Percentiles rank a stretch among this genome's conserved stretches.
phyloP scores from a whole-genome alignment of 148 eudicot genomes.

The Beta vulgaris region DNA sequence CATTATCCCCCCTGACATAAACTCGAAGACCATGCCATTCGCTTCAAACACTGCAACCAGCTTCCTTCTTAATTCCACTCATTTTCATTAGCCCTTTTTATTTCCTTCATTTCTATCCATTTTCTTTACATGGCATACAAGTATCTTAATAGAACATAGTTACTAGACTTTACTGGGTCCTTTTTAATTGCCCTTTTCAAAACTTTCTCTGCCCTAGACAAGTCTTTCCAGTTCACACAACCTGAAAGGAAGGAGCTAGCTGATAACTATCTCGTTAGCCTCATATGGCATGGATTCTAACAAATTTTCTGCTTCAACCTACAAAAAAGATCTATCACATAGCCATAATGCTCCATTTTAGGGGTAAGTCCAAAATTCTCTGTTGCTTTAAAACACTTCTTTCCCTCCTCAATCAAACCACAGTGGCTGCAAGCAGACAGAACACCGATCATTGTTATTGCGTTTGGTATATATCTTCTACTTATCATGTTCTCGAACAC shows the following conservation, averaged over 20 bases:
- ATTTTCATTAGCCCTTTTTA: slow-evolving; percentile 53
- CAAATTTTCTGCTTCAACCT: slow-evolving; percentile 73
- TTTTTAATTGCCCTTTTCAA: slow-evolving; percentile 38
- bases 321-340: slow-evolving; percentile 72
- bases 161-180: slow-evolving; percentile 53
- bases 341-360: slow-evolving; percentile 76
- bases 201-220: slow-evolving; percentile 59
- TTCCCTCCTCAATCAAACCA: slow-evolving; percentile 80
- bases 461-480: slow-evolving; percentile 48
- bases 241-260: slow-evolving; percentile 73
- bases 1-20: slow-evolving; percentile 51
- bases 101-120: slow-evolving; percentile 65
- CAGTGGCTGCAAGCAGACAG: slow-evolving; percentile 80
- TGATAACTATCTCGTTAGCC: slow-evolving; percentile 65
- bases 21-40: slow-evolving; percentile 55
- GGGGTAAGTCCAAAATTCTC: slow-evolving; percentile 43
- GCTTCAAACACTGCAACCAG: slow-evolving; percentile 72
- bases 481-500: slow-evolving; percentile 53
- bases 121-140: slow-evolving; percentile 64
- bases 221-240: slow-evolving; percentile 57
- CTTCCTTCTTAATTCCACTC: slow-evolving; percentile 72
- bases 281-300: slow-evolving; percentile 72
- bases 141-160: slow-evolving; percentile 64
- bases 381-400: slow-evolving; percentile 57
- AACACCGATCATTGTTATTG: slow-evolving; percentile 69